These are phyloP conservation scores for Penicillium desertorum DNA, from an alignment of 495 filamentous ascomycete genomes.

Conservation along the genomic window DNA sequence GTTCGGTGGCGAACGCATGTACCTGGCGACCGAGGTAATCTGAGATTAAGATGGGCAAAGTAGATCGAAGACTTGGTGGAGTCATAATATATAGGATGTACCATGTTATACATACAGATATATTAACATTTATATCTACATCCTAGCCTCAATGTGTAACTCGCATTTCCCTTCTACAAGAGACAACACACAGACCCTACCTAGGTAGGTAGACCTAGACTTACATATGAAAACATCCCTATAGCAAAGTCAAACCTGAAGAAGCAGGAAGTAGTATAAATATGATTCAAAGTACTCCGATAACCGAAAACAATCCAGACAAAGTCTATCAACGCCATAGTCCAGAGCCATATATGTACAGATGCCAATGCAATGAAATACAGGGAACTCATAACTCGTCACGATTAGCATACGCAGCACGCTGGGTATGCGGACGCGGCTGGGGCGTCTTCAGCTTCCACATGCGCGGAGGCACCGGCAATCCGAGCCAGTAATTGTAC, in stretches of 20 bases:
- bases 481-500: slow-evolving; percentile 77
- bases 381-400: slow-evolving; percentile 56
- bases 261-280: background rate
- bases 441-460: slow-evolving; percentile 61
- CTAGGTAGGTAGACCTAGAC: no score
- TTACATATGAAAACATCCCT: background rate
- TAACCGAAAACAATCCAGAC: background rate
- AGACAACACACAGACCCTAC: background rate
- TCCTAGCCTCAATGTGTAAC: background rate
- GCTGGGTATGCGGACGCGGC: background rate
- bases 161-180: background rate
- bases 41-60: slow-evolving; percentile 2
- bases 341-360: slow-evolving; percentile 15
- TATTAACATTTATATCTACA: background rate
- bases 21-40: slow-evolving; percentile 15
- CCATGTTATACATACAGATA: background rate
- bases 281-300: background rate
- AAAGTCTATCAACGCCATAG: slow-evolving; percentile 14
- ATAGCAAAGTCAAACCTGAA: background rate
- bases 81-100: background rate
- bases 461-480: slow-evolving; percentile 65
- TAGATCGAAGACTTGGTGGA: background rate
- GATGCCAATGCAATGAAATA: slow-evolving; percentile 16
- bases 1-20: slow-evolving; percentile 22
- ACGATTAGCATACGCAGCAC: slow-evolving; percentile 19